Evolutionary conservation across 805 yeast genomes (phyloP).

Genomic region (Nakazawaea wickerhamii): DNA sequence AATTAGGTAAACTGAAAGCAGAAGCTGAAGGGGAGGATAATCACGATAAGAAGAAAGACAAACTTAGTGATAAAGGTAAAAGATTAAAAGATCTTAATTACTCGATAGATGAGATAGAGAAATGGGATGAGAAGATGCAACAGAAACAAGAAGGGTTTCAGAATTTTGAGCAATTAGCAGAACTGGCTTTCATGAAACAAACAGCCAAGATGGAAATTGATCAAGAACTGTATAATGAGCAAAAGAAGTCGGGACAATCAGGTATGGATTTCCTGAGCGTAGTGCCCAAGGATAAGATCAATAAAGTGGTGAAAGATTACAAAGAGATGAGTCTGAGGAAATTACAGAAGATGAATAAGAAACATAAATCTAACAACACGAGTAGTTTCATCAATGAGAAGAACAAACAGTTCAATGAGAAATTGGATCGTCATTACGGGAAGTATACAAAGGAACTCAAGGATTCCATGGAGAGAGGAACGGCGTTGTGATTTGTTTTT

Average conservation of each 20-base stretch:
- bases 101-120: conserved; percentile 59
- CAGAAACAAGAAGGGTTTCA: conserved; percentile 33
- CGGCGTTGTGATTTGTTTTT: conserved; percentile 11
- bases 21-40: conserved; percentile 19
- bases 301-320: conserved; percentile 28
- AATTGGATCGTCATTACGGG: conserved; percentile 54
- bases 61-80: conserved; percentile 33
- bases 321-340: conserved; percentile 32
- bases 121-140: conserved; percentile 46
- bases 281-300: conserved; percentile 32
- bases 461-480: conserved; percentile 21
- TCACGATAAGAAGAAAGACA: conserved; percentile 32
- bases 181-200: conserved; percentile 52
- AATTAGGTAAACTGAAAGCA: conserved; percentile 20
- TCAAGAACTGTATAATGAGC: conserved; percentile 36
- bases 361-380: conserved; percentile 30
- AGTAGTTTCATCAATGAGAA: conserved; percentile 58
- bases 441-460: conserved; percentile 21
- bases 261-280: conserved; percentile 24
- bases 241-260: conserved; percentile 19
- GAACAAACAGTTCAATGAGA: conserved; percentile 69
- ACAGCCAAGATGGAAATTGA: conserved; percentile 32
- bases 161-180: conserved; percentile 53
- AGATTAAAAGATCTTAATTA: conserved; percentile 46
- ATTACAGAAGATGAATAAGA: conserved; percentile 32